These are phyloP conservation scores for Podaxis carcinomalis DNA, from an alignment of 768 basidiomycete species.

Conservation along the genomic window DNA sequence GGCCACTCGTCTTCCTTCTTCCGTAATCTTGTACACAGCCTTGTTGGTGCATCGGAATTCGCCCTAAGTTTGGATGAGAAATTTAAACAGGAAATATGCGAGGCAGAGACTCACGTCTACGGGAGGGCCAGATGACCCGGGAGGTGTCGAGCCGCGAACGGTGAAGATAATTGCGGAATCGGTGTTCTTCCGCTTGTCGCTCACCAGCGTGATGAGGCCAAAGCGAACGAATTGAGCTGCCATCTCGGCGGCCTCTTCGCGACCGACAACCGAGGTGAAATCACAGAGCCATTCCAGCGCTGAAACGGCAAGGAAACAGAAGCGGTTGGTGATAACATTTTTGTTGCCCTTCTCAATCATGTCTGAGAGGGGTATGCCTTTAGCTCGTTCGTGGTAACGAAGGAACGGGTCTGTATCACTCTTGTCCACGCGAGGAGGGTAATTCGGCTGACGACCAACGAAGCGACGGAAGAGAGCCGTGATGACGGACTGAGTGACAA, in stretches of 20 bases:
- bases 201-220: constrained; percentile 83
- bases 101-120: constrained; percentile 52
- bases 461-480: constrained; percentile 96
- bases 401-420: constrained; percentile 57
- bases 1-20: constrained; percentile 82
- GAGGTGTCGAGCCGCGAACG: constrained; percentile 75
- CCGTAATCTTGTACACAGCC: constrained; percentile 91
- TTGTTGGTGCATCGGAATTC: constrained; percentile 97
- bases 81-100: constrained; percentile 12
- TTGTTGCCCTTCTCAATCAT: constrained; percentile 63
- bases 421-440: constrained; percentile 40
- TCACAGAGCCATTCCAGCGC: constrained; percentile 98
- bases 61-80: constrained; percentile 33
- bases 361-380: constrained; percentile 69
- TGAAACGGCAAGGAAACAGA: constrained; percentile 81
- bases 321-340: constrained; percentile 46
- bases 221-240: constrained; percentile 97
- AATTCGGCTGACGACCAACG: constrained; percentile 83
- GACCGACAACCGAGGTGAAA: constrained; percentile 91
- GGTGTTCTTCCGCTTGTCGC: constrained; percentile 87
- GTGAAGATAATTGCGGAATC: constrained; percentile 93
- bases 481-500: constrained; percentile 90
- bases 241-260: constrained; percentile 97
- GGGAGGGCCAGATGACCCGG: constrained; percentile 55
- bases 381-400: constrained; percentile 76